Base-by-base conservation (phyloP, 2,329 filamentous ascomycete species). In the Plenodomus lindquistii region DNA sequence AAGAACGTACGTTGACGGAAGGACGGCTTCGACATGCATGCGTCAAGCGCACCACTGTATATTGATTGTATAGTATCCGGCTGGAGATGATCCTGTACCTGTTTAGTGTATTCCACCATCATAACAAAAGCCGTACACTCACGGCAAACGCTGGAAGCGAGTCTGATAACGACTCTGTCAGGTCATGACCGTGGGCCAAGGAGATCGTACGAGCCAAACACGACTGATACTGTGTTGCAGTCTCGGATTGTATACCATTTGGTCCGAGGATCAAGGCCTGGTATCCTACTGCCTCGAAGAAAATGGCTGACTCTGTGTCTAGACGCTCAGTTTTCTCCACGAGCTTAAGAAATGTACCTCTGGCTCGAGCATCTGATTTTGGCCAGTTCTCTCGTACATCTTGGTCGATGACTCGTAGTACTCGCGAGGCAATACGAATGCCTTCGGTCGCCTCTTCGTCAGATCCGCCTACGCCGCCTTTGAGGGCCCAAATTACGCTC, bases 371-470 rank as follows among this genome's bases (percentile, higher is more conserved):
- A 35, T 48, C 57, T 13, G 63, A 60, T 9, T 19, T 56, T 10
- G 55, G 58, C 67, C 68, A 72, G 1, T 34, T 38, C 20, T 59
- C 44, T 21, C 62, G 55, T 13, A 52, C 48, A 3, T 55, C 49
- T 15, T 37, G 37, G 18, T 67, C 61, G 17, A 71, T 48, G 21
- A 55, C 55, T 17, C 53, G 57, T 43, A 71, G 29, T 1, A 59
- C 63, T 31, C 58, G 54, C 17, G 59, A 65, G n/a, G 67, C 67
- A 42, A 72, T 70, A 16, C 60, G 62, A 42, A 73, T 66, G 9
- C 60, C 61, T 52, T 69, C 62, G 2, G 64, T 44, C 10, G 65
- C 65, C 17, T 67, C 62, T 3, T 50, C 48, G 38, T 70, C 65
- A 18, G 64, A 55, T 2, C 65, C 52, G 4, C 52, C 59, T 2